Base-by-base conservation (phyloP, 2,329 filamentous ascomycete species). In the Alternaria ventricosa region DNA sequence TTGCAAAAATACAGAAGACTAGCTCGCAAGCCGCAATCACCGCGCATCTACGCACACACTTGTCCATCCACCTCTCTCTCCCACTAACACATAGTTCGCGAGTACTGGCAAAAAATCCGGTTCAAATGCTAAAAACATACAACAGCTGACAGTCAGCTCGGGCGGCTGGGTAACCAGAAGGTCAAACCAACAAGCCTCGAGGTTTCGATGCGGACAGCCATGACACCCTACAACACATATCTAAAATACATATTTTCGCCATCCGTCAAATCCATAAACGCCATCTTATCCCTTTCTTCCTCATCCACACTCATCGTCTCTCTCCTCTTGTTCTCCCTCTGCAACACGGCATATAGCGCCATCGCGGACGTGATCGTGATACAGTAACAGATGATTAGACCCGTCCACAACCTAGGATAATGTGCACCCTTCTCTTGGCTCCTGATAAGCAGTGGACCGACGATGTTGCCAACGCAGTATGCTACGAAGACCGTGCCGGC, bases 391-490 rank as follows among this genome's bases (percentile, higher is more conserved):
- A 87, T 86, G 8, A 93, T 92, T 63, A 94, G 74, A 0, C 90
- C 90, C 1, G 86, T 81, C 91, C 90, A 93, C 9, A 93, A 74
- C 69, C 88, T 87, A 0, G 91, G 91, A 72, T 93, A 93, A 77
- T 93, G 91, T 51, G 85, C 75, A 0, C 75, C 79, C 67, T 90
- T 90, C 0, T 88, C 89, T 77, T 90, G 82, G n/a, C 86, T 89
- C 70, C 87, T 87, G 44, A 93, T 86, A 43, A 93, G 82, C 78
- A 92, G 90, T 4, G 91, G 91, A 0, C 91, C 91, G 23, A 93
- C 88, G 55, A 94, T 93, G 70, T 93, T 93, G 2, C 91, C 87
- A 7, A 93, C 88, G 59, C 90, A 92, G 73, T 93, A 93, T 0
- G 89, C 90, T 0, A 92, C 89, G 66, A 93, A 94, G 1, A 92